These are phyloP conservation scores for Lentinula raphanica DNA, from an alignment of 768 basidiomycete genomes.

Conservation along the genomic window DNA sequence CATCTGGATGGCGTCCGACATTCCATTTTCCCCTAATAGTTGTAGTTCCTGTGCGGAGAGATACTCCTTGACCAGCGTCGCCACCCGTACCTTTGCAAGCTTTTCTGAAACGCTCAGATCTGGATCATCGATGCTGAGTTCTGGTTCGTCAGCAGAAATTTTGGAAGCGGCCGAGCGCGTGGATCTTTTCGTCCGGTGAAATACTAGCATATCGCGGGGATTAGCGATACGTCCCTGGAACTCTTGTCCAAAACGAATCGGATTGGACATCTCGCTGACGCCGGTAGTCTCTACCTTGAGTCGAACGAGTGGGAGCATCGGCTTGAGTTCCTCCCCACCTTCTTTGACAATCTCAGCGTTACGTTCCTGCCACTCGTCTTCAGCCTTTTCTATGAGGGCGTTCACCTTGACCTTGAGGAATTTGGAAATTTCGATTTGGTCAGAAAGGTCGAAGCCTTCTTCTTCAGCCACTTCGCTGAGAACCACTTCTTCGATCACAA, in stretches of 20 bases:
- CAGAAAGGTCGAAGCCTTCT: constrained; percentile 68
- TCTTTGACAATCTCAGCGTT: constrained; percentile 55
- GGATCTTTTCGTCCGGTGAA: constrained; percentile 75
- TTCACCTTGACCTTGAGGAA: constrained; percentile 76
- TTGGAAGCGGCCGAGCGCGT: constrained; percentile 37
- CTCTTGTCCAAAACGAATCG: constrained; percentile 94
- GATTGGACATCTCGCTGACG: constrained; percentile 88
- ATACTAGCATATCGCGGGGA: constrained; percentile 88
- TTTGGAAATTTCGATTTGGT: constrained; percentile 79
- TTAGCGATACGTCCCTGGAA: constrained; percentile 90
- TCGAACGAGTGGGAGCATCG: constrained; percentile 83
- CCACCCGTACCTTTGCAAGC: constrained; percentile 76
- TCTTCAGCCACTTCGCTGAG: constrained; percentile 76
- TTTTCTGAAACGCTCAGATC: constrained; percentile 65
- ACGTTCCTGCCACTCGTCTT: constrained; percentile 71
- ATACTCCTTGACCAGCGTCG: constrained; percentile 88
- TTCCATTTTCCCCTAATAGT: constrained; percentile 80
- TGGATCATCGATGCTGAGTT: constrained; percentile 76
- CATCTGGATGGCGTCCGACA: constrained; percentile 91
- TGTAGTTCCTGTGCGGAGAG: constrained; percentile 90
- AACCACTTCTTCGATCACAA: constrained; percentile 79
- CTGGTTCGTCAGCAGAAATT: constrained; percentile 70
- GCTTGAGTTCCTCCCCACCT: constrained; percentile 55
- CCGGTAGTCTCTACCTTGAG: constrained; percentile 90
- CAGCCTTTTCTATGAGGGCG: constrained; percentile 72